A percentile compares a stretch with the other conserved stretches of the same genome.
Conservation (phyloP, 495 filamentous ascomycete genomes). For the Neurospora tetrasperma region DNA sequence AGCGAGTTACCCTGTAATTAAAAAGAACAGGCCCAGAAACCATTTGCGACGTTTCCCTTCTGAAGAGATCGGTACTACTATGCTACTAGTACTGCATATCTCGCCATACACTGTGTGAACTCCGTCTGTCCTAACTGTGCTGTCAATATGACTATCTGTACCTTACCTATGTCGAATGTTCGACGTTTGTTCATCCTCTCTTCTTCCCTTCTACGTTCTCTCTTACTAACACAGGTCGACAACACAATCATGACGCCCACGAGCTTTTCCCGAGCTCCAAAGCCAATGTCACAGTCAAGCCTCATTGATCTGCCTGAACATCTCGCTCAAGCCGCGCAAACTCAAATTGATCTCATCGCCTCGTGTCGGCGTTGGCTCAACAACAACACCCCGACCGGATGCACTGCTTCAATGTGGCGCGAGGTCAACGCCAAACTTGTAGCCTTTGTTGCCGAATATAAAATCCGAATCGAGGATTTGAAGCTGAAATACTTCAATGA, state of each 20-base stretch:
- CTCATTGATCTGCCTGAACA: not conserved
- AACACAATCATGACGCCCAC: not conserved
- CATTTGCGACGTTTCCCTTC: not conserved
- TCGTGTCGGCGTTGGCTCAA: slow-evolving; percentile 10
- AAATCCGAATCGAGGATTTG: not conserved
- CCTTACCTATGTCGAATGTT: not conserved
- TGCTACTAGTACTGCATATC: not conserved
- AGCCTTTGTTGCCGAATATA: not conserved
- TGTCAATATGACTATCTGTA: not conserved
- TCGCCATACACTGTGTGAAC: not conserved
- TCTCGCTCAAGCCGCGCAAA: not conserved
- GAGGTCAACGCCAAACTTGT: not conserved
- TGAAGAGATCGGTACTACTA: not conserved
- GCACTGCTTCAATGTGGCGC: not conserved
- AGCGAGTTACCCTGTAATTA: not conserved
- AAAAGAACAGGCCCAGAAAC: not conserved
- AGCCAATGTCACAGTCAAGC: not conserved
- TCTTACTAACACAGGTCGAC: not conserved
- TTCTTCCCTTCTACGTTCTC: not conserved
- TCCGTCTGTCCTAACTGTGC: not conserved
- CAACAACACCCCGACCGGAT: not conserved
- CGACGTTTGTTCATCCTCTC: not conserved
- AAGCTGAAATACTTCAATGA: not conserved
- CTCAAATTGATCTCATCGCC: slow-evolving; percentile 4
- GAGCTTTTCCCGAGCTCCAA: not conserved